Base-by-base conservation (phyloP, 129 eudicot species). In the Deinandra increscens region DNA sequence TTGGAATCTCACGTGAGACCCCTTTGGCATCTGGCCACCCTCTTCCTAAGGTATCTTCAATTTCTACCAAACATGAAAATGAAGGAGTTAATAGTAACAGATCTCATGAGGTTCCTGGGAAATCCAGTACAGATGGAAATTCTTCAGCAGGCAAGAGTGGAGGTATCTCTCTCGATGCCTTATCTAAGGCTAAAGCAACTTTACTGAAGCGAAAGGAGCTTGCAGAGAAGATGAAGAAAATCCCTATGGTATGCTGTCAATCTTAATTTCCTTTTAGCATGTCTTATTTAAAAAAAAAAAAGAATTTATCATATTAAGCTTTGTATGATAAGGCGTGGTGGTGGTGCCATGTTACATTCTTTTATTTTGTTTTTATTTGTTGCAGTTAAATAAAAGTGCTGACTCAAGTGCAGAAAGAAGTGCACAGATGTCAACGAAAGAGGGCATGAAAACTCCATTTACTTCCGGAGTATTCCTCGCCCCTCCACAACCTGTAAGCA, bases 91-190 rank as follows among this genome's bases (percentile, higher is more conserved):
- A 82, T 93, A 84, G 79, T 87, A 89, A 84, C 98, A 81, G 95
- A 93, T 93, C 95, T 93, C 95, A 89, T 89, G 95, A 86, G 97
- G 92, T 86, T 89, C 87, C 90, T 89, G 96, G 96, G 88, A 86
- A 89, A 86, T 93, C 92, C 76, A 92, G 96, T 92, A 92, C 96
- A 93, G 98, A 93, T 93, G 91, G 95, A 82, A 82, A 81, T 81
- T 75, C 84, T 81, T 65, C 90, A 79, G 90, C 87, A 66, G 89
- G 87, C 68, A 87, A 84, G 83, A 87, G 82, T 81, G 88, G 85
- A 41, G 84, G 83, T 68, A 72, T 86, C 54, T 92, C 98, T 70
- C 96, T 84, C 70, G 90, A 86, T 81, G 96, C 86, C 79, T 84
- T 93, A 83, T 83, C 95, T 60, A 86, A 86, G 84, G 98, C 92